Evolutionary conservation across 108 stramenopile species (phyloP), one percentile per base, ranked within the genome.

Genomic region (Cylindrotheca fusiformis): DNA sequence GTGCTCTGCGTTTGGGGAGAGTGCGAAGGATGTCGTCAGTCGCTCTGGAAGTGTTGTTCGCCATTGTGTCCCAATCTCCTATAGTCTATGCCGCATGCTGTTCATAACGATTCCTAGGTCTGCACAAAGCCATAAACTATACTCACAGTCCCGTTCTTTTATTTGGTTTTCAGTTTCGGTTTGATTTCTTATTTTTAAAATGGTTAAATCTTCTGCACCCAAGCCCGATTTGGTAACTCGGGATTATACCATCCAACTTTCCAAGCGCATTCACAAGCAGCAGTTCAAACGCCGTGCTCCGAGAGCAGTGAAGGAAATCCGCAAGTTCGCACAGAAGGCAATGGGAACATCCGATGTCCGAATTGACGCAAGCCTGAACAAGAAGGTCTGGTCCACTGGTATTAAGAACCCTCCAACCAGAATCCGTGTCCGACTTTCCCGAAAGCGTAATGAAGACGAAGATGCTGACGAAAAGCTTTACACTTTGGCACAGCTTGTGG

Each of bases 401-500:
- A 87, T 99, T 56, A 93, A 96, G 71, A 98, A 98, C 81, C 89
- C 96, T 47, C 99, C 99, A 52, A 83, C 74, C 54, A 84, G 99
- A 61, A 92, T 99, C 41, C 96, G 99, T 62, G 99, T 99, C 18
- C 79, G 96, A 55, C 85, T 99, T 58, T 82, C 81, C 31, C 91
- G 99, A 79, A 95, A 95, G 94, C 84, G 97, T 67, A 98, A 97
- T 82, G 97, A 97, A 75, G 97, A 98, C 68, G 97, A 99, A 78
- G 97, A 99, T 67, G 96, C 97, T 48, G 90, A 87, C 20, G 97
- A 99, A 78, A 94, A 96, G 80, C 87, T 99, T 55, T 99, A 97
- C 95, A 98, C 99, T 55, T 84, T 95, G 59, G 97, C 96, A 47
- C 91, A 97, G 73, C 80, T 91, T 49, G 95, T 99, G 28, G 79